Evolutionary conservation across 2,329 filamentous ascomycete genomes (phyloP), one percentile per base, ranked within the genome.

Genomic region (Nannizziopsis barbatae): DNA sequence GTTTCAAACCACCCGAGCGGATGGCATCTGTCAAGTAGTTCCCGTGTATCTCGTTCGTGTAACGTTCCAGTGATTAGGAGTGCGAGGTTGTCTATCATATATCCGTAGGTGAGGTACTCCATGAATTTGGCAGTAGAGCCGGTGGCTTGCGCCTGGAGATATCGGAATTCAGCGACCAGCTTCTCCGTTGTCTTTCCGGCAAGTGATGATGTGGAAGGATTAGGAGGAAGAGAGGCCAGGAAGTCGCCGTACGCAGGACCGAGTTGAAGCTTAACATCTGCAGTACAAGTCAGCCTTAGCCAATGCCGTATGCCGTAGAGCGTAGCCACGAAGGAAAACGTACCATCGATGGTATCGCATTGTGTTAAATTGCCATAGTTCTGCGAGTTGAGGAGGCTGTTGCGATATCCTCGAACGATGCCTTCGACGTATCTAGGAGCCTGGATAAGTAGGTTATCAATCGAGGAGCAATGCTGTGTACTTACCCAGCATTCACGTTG

Each of bases 41-140:
- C 92, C 52, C 89, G 82, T 2, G 92, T 98, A 66, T 98, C 92
- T 64, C 92, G 81, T 71, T 98, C 93, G 70, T 98, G 92, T 27
- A 98, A 78, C 10, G 92, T 98, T 53, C 92, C 92, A 17, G 92
- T 98, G 68, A 98, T 98, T 61, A 98, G 80, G 36, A 98, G 82
- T 35, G 93, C 92, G 46, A 98, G 88, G 61, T 98, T 98, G 71
- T 98, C 92, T 69, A 98, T 98, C 92, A 98, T 98, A 75, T 98
- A 98, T 53, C 89, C 90, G 66, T 98, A 98, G 1, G 92, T 98
- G 53, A 98, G 75, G 69, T 95, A 98, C 68, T 96, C 88, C 79
- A 98, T 88, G 68, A 98, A 98, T 64, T 86, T 88, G 54, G 89
- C 83, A 33, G 95, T 80, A 1, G 88, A 86, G 12, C 92, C 92